phyloP scores from a whole-genome alignment of 2,329 filamentous ascomycete genomes.

The Tolypocladium capitatum region DNA sequence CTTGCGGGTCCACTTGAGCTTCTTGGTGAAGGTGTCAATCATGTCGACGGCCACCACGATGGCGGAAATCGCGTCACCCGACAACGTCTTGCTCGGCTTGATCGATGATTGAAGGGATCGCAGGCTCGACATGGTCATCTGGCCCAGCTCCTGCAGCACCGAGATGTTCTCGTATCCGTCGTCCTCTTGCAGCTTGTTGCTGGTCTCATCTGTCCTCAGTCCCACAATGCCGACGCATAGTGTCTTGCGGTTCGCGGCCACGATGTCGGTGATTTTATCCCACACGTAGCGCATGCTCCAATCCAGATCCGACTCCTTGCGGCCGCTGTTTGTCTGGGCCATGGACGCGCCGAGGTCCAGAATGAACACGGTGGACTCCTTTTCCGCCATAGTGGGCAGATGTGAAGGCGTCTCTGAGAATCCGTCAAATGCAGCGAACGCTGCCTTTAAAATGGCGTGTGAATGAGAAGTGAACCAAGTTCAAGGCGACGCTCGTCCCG shows the following conservation, averaged over 20 bases:
- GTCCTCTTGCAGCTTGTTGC: conserved; percentile 53
- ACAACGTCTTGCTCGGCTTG: conserved; percentile 50
- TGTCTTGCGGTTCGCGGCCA: conserved; percentile 52
- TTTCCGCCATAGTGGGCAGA: conserved; percentile 58
- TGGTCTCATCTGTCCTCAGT: conserved; percentile 64
- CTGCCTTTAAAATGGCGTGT: no score
- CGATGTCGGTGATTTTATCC: conserved; percentile 69
- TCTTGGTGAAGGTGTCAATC: conserved; percentile 68
- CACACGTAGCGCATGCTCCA: conserved; percentile 87
- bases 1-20: conserved; percentile 66
- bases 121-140: conserved; percentile 54
- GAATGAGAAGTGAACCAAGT: no score
- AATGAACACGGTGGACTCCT: conserved; percentile 87
- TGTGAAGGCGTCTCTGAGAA: background rate
- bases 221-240: conserved; percentile 69
- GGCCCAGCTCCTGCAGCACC: conserved; percentile 55
- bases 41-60: conserved; percentile 77
- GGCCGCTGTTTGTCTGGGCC: conserved; percentile 56
- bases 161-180: conserved; percentile 72
- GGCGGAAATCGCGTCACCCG: conserved; percentile 78
- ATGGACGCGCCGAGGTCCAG: conserved; percentile 82
- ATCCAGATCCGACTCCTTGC: conserved; percentile 68
- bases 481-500: no score
- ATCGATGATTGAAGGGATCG: conserved; percentile 50
- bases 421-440: background rate